phyloP scores from a whole-genome alignment of 768 basidiomycete species.

The Leucocoprinus birnbaumii region DNA sequence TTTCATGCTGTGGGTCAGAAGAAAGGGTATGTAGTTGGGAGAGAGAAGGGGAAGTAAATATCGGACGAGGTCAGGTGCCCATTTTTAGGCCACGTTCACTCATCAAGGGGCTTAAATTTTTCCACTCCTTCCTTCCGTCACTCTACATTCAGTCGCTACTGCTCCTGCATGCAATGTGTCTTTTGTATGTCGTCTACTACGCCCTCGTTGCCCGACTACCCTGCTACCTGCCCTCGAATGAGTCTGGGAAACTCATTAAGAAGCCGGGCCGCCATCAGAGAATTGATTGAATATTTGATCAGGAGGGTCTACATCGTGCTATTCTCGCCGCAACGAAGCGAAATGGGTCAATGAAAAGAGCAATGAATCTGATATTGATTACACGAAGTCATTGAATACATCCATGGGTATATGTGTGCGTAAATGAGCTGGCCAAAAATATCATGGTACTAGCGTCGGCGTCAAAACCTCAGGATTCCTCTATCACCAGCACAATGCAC shows the following conservation, averaged over 20 bases:
- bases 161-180: conserved; percentile 4
- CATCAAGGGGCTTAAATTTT: conserved; percentile 13
- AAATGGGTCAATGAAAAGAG: too few relatives aligned
- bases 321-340: too few relatives aligned
- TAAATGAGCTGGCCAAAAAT: neutral
- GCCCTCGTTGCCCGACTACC: neutral
- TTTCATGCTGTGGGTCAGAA: conserved; percentile 60
- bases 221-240: neutral
- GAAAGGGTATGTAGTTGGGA: conserved; percentile 17
- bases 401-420: neutral
- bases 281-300: neutral
- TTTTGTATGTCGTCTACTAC: neutral
- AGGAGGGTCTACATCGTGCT: too few relatives aligned
- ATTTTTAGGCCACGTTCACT: conserved; percentile 24
- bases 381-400: too few relatives aligned
- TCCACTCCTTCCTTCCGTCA: neutral
- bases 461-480: conserved; percentile 18
- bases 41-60: conserved; percentile 20
- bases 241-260: neutral
- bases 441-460: neutral
- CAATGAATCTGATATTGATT: too few relatives aligned
- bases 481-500: conserved; percentile 46
- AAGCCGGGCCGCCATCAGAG: neutral
- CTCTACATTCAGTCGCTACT: neutral
- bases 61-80: conserved; percentile 15